Conservation (phyloP, 495 filamentous ascomycete genomes). For the Daldinia caldariorum region DNA sequence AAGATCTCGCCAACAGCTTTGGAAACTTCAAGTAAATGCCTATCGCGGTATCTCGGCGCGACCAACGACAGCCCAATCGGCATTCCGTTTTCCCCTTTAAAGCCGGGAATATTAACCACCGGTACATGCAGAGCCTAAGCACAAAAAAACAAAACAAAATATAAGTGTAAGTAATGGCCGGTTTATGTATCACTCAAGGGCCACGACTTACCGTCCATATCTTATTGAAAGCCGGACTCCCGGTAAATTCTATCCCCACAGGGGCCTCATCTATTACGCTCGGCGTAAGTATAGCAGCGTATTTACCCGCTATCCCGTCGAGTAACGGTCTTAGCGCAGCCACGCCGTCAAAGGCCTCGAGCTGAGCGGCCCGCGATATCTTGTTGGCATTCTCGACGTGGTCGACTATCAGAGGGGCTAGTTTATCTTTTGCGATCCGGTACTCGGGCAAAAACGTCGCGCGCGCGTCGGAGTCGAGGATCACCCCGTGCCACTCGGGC, state of each 20-base stretch:
- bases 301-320: conserved; percentile 57
- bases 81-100: conserved; percentile 59
- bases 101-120: conserved; percentile 61
- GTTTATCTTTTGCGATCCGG: conserved; percentile 51
- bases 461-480: conserved; percentile 56
- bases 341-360: conserved; percentile 56
- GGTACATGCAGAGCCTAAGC: conserved; percentile 58
- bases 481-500: conserved; percentile 53
- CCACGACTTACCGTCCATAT: conserved; percentile 47
- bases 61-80: conserved; percentile 61
- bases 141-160: not conserved
- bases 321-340: conserved; percentile 58
- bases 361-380: conserved; percentile 52
- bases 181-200: not conserved
- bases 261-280: conserved; percentile 62
- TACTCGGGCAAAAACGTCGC: conserved; percentile 60
- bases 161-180: not conserved
- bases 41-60: conserved; percentile 56
- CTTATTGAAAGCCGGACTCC: conserved; percentile 54
- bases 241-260: conserved; percentile 55
- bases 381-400: conserved; percentile 57
- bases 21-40: conserved; percentile 54
- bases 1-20: conserved; percentile 55
- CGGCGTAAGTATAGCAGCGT: conserved; percentile 60
- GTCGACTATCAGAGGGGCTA: conserved; percentile 49